Base-by-base conservation (phyloP, 805 yeast genomes). In the Candida boidinii region DNA sequence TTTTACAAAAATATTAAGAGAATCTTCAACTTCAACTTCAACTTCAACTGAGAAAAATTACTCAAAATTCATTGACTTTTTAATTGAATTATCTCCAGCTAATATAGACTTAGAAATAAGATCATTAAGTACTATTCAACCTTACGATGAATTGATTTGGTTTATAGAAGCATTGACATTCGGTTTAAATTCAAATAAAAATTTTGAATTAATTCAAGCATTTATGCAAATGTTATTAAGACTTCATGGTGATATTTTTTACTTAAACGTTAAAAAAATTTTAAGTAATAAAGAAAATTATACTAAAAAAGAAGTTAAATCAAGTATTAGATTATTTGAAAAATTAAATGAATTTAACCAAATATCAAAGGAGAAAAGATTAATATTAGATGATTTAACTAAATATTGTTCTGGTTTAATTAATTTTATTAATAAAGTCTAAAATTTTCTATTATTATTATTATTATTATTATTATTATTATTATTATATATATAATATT, bases 351-450 rank as follows among this genome's bases (percentile, higher is more conserved):
- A 51, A 16, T 81, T 84, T 79, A 33, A 39, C 11, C 16, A 20
- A 20, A 49, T 52, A 7, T 78, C 73, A 38, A 39, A 48, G 7
- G 43, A 36, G 0, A 66, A 63, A 29, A 61, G 67, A 24, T 64
- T 62, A 4, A 65, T 63, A 12, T 54, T 88, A 46, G 94, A 85
- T 48, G 73, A 69, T 20, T 56, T 83, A 38, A 73, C 74, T 25
- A 82, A 86, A 51, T 85, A 76, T 56, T 84, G 95, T 54, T 69
- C 92, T 2, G 88, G 94, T 37, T 86, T 87, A 13, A 59, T 82
- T 21, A 69, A 66, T 41, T 76, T 83, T 46, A 62, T 85, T 30
- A 53, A 66, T 5, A 57, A 68, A 25, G 61, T 59, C n/a, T 64
- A 53, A 35, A n/a, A n/a, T 18, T 18, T 17, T 16, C 12, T 28